Conservation (phyloP, 768 basidiomycete genomes). For the Suillus tomentosus region DNA sequence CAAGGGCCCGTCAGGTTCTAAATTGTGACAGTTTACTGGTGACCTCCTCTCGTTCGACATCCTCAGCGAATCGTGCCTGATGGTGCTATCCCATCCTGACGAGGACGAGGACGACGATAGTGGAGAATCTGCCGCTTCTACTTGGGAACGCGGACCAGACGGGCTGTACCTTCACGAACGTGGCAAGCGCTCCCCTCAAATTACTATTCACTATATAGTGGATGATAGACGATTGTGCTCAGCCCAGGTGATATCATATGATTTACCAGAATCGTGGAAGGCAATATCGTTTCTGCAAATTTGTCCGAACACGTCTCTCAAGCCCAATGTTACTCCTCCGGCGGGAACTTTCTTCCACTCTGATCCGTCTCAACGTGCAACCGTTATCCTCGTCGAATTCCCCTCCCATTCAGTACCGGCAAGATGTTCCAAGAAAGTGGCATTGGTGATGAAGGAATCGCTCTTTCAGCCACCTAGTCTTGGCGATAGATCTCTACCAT, state of each 20-base stretch:
- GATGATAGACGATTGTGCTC: conserved; percentile 14
- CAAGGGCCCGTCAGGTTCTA: not conserved
- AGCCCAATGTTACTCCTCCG: conserved; percentile 36
- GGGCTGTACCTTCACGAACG: conserved; percentile 33
- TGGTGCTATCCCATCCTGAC: conserved; percentile 33
- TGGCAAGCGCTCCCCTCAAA: conserved; percentile 34
- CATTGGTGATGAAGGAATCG: conserved; percentile 53
- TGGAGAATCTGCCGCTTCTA: conserved; percentile 11
- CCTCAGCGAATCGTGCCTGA: conserved; percentile 27
- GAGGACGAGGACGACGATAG: conserved; percentile 36
- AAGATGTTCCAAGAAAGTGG: conserved; percentile 44
- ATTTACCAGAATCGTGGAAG: conserved; percentile 56
- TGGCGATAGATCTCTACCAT: conserved; percentile 49
- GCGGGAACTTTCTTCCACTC: conserved; percentile 56
- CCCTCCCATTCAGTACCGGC: conserved; percentile 39
- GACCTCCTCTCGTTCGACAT: conserved; percentile 36
- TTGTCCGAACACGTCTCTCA: conserved; percentile 47
- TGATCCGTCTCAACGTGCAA: conserved; percentile 52
- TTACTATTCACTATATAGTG: conserved; percentile 27
- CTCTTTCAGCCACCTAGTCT: conserved; percentile 48
- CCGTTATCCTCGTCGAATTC: conserved; percentile 45
- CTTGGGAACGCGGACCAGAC: conserved; percentile 32
- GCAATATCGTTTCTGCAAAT: conserved; percentile 47
- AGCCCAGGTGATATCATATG: conserved; percentile 38
- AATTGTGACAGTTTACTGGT: conserved; percentile 23